A percentile compares a stretch with the other conserved stretches of the same genome.
phyloP scores from a whole-genome alignment of 257 asterid species.

The Perilla frutescens region DNA sequence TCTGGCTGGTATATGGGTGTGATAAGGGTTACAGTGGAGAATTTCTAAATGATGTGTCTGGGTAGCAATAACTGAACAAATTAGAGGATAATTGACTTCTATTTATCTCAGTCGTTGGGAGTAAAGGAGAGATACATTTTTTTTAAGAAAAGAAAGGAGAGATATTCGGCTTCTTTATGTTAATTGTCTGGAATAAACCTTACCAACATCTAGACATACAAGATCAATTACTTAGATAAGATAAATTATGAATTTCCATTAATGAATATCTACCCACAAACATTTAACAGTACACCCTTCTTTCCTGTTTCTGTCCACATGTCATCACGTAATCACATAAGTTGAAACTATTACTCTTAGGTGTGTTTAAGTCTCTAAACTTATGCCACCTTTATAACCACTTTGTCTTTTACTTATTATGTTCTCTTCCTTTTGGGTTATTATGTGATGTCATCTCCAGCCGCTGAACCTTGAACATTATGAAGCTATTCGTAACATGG shows the following conservation, averaged over 20 bases:
- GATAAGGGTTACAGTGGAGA: conserved; percentile 18
- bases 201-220: conserved; percentile 26
- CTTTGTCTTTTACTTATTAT: conserved; percentile 24
- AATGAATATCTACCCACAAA: conserved; percentile 1
- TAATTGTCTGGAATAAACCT: conserved; percentile 17
- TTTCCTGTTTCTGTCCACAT: conserved; percentile 2
- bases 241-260: conserved; percentile 10
- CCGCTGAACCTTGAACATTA: conserved; percentile 88
- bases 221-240: conserved; percentile 15
- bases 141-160: neutral
- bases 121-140: neutral
- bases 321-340: conserved; percentile 7
- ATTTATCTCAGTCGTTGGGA: conserved; percentile 16
- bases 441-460: conserved; percentile 49
- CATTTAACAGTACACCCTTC: neutral
- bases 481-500: conserved; percentile 82
- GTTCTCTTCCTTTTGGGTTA: conserved; percentile 31
- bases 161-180: neutral
- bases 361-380: neutral
- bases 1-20: conserved; percentile 18
- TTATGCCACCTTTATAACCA: neutral
- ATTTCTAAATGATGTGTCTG: conserved; percentile 4
- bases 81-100: neutral
- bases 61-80: conserved; percentile 26
- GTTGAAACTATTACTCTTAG: conserved; percentile 15